Evolutionary conservation across 805 yeast species (phyloP).

Genomic region (Hanseniaspora valbyensis): DNA sequence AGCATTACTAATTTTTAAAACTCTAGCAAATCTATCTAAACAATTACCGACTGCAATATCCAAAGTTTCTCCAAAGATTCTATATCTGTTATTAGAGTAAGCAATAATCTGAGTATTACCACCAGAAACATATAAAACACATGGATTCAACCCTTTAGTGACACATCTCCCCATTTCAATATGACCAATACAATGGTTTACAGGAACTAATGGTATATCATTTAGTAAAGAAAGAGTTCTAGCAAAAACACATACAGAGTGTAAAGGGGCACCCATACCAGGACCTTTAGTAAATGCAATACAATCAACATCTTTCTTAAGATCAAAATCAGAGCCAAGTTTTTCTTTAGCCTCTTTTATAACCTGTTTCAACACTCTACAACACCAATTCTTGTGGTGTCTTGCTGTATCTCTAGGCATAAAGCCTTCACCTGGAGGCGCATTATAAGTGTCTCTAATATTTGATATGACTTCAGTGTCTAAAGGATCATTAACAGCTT

Average conservation of each 20-base stretch:
- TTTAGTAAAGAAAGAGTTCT: constrained; percentile 71
- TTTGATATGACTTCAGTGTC: constrained; percentile 69
- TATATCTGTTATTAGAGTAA: constrained; percentile 80
- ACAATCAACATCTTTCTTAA: constrained; percentile 48
- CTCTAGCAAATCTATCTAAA: constrained; percentile 88
- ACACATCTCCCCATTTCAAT: constrained; percentile 98
- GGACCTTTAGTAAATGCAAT: constrained; percentile 97
- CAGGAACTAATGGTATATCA: constrained; percentile 81
- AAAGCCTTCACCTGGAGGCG: constrained; percentile 98
- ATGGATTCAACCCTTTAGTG: constrained; percentile 96
- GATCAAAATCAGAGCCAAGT: constrained; percentile 21
- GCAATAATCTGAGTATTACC: constrained; percentile 98
- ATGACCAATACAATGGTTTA: constrained; percentile 95
- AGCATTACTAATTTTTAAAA: constrained; percentile 73
- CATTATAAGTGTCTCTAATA: constrained; percentile 83
- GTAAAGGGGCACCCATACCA: constrained; percentile 98
- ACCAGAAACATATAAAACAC: constrained; percentile 92
- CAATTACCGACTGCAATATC: constrained; percentile 98
- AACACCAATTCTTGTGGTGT: constrained; percentile 93
- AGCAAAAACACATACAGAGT: constrained; percentile 86
- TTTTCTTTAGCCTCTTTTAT: constrained; percentile 47
- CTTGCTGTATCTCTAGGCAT: constrained; percentile 93
- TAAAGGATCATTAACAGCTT: constrained; percentile 25
- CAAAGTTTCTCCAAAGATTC: constrained; percentile 98
- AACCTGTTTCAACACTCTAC: constrained; percentile 58